Evolutionary conservation across 208 protist species (phyloP), one percentile per base, ranked within the genome.

Genomic region (Endotrypanum monterogeii): DNA sequence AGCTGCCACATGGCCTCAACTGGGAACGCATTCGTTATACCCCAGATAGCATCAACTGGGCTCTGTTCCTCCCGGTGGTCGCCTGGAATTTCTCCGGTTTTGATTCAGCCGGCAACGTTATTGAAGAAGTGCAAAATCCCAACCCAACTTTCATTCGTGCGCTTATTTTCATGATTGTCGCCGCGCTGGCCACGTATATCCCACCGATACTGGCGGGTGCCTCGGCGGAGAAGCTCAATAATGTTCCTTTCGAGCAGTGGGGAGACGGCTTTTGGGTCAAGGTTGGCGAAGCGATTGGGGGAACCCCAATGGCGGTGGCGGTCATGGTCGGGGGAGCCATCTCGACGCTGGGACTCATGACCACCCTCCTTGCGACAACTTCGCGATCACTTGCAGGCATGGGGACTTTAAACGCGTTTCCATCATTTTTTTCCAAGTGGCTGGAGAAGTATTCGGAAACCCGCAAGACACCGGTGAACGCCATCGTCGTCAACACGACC

Each of bases 41-140:
- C 6, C 93, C 93, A 11, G 80, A 88, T 1, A 69, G 74, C 41
- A 84, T 97, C 69, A 87, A 97, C 84, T 97, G 93, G 91, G 73
- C 86, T 32, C 78, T 93, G 20, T 97, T 97, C 73, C 82, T 97
- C 30, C 93, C 93, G 3, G 90, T 97, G 25, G 85, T 95, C 25
- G 86, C 89, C 51, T 97, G 93, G 91, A 97, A 97, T 86, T 97
- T 97, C 78, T 95, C 90, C 32, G 93, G 93, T 66, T 97, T 97
- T 80, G 93, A 97, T 71, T 91, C 87, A 18, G 93, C 91, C 23
- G 93, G 93, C 46, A 94, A 97, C 80, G 91, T 97, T 12, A 93
- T 94, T 84, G 93, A 97, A 74, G 90, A 97, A 71, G 93, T 97
- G 57, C 83, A 87, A 67, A 94, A 95, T 71, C 90, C 90, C 0